Conservation (phyloP, 2,329 filamentous ascomycete species). For the Diaporthe humulicola region DNA sequence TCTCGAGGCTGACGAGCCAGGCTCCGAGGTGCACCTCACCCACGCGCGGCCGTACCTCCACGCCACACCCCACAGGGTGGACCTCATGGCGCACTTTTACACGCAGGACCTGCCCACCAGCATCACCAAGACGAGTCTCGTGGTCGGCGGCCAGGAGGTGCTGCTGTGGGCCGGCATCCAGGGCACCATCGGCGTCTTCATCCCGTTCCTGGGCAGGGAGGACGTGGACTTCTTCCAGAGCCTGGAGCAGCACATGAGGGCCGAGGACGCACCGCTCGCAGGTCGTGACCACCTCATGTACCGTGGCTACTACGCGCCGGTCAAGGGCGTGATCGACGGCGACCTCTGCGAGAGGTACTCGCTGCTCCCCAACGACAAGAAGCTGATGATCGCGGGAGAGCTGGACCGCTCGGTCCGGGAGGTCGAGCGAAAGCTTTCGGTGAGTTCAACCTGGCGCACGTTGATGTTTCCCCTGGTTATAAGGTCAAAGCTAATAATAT, state of each 20-base stretch:
- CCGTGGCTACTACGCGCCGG: constrained; percentile 93
- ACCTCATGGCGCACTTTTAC: constrained; percentile 89
- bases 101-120: constrained; percentile 93
- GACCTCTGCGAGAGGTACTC: constrained; percentile 95
- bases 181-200: constrained; percentile 92
- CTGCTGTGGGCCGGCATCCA: constrained; percentile 95
- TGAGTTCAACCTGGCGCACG: constrained; percentile 49
- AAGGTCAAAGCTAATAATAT: constrained; percentile 40
- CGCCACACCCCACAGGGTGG: constrained; percentile 86
- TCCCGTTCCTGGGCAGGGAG: constrained; percentile 91
- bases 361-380: constrained; percentile 86
- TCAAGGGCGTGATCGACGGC: constrained; percentile 96
- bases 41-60: constrained; percentile 93
- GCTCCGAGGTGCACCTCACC: constrained; percentile 88
- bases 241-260: constrained; percentile 88
- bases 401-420: constrained; percentile 91
- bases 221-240: constrained; percentile 98
- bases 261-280: constrained; percentile 87
- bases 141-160: constrained; percentile 92
- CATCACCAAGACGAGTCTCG: constrained; percentile 88
- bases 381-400: constrained; percentile 94
- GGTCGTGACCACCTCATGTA: constrained; percentile 97
- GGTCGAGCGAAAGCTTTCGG: constrained; percentile 95
- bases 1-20: constrained; percentile 91
- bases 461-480: constrained; percentile 36